Conservation (phyloP, 2,329 filamentous ascomycete genomes). For the Taxawa tesnikishii region DNA sequence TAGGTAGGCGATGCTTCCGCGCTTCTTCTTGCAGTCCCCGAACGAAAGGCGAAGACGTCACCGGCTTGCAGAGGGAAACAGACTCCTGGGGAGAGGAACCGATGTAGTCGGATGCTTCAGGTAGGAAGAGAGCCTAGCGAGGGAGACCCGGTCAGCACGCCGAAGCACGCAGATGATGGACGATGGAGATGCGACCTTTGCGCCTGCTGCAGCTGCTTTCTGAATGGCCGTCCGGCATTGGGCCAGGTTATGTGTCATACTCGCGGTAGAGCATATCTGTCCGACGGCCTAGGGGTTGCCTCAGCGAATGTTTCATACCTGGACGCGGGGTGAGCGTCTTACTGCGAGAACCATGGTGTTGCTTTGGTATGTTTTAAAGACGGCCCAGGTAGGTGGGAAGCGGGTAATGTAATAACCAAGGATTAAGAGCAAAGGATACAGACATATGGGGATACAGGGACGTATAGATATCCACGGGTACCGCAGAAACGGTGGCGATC, state of each 20-base stretch:
- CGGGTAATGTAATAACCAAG: neutral
- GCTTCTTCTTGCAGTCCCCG: constrained; percentile 61
- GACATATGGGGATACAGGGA: no score
- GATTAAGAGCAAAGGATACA: neutral
- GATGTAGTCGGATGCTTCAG: constrained; percentile 87
- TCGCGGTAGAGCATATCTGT: constrained; percentile 77
- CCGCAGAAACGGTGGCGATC: no score
- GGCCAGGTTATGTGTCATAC: constrained; percentile 63
- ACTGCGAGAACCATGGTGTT: constrained; percentile 15
- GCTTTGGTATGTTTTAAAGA: constrained; percentile 1
- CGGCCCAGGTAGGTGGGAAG: no score
- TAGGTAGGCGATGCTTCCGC: constrained; percentile 48
- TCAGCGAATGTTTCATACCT: neutral
- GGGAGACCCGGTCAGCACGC: constrained; percentile 2
- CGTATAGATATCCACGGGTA: no score
- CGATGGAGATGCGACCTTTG: constrained; percentile 48
- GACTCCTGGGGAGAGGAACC: constrained; percentile 55
- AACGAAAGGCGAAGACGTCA: constrained; percentile 59
- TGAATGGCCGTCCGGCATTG: constrained; percentile 62
- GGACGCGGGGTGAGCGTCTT: constrained; percentile 1
- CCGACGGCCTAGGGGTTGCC: constrained; percentile 59
- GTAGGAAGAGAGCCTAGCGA: constrained; percentile 68
- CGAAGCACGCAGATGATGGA: neutral
- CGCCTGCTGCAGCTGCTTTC: constrained; percentile 63
- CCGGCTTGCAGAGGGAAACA: constrained; percentile 56